Base-by-base conservation (phyloP, 1,284 basidiomycete species). In the Hemileccinum hortonii region DNA sequence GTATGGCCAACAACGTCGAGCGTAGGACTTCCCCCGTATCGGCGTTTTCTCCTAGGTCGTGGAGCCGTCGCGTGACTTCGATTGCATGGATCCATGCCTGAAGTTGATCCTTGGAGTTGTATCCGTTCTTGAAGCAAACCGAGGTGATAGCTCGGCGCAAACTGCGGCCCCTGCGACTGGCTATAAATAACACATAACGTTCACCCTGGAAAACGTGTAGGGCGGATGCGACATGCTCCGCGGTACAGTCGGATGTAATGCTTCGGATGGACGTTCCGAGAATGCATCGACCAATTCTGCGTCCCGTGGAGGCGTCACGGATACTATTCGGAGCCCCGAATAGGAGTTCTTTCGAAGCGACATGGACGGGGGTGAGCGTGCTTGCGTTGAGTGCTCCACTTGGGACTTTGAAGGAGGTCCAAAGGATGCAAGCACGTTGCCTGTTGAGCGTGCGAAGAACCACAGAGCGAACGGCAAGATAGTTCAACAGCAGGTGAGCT, bases 401-500 rank as follows among this genome's bases (percentile, higher is more conserved):
- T 11, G 22, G 38, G 2, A 40, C 49, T 52, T 68, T 61, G 58
- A 75, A 82, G 9, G 54, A 53, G 4, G 69, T 61, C 83, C 84
- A 87, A 6, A 76, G 73, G 33, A 84, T 73, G 30, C 67, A 71
- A 0, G 78, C 68, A 1, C 86, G 76, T 64, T 86, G 83, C 24
- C 79, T 74, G 56, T 86, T 87, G 21, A 86, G 71, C 1, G 81
- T 73, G 30, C 78, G 77, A 30, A 87, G 67, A 10, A 73, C 72
- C 22, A 87, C 75, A 0, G 78, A 78, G 11, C 77, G 75, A 9
- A 87, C 81, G 9, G 79, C 84, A 6, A 78, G 54, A 58, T 82
- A 84, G 59, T 87, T 87, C 43, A 80, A 70, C n/a, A 67, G 51
- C 6, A 87, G 72, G 59, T 87, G 86, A 0, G 76, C 69, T 12